Base-by-base conservation (phyloP, 2,329 filamentous ascomycete genomes). In the Alternaria tenuissima region DNA sequence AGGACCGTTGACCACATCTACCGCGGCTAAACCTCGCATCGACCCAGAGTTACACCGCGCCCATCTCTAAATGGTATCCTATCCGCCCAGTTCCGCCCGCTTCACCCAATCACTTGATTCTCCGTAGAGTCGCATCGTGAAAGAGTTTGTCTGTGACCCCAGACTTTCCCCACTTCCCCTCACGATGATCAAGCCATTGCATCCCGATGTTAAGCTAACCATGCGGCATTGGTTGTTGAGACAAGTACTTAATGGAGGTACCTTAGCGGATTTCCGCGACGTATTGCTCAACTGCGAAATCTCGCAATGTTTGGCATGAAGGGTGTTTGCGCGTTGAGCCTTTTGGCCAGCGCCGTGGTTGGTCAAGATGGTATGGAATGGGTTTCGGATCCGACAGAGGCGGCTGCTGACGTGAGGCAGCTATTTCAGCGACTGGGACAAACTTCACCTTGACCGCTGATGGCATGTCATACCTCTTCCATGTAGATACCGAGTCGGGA, bases 391-490 rank as follows among this genome's bases (percentile, higher is more conserved):
- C 11, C 3, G 36, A 20, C 14, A 8, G 36, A 41, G 32, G 11
- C 32, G 30, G 47, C 12, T 22, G 32, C 56, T 66, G 28, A 67
- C 58, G n/a, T 12, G 9, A 6, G 28, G 34, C 64, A 87, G 86
- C 81, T 38, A 81, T 88, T 56, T 79, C 81, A 22, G 84, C 84
- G n/a, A 75, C 86, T 5, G 86, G 85, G 9, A 83, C 79, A 4
- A 83, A 82, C 16, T 89, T 89, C 64, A 81, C 85, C 2, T 78
- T 89, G 46, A 86, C 86, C 30, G 86, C 85, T 26, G 77, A 84
- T 46, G 80, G 81, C 63, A 80, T 88, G 30, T 88, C 87, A 1
- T 89, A 90, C 67, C 84, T 86, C 43, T 89, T 90, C 72, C 88
- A 89, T 63, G 86, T 89, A 44, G 85, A 89, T 62, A 76, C 82